Evolutionary conservation across 345 rosid genomes (phyloP), one percentile per base, ranked within the genome.

Genomic region (Odontarrhena argentea): DNA sequence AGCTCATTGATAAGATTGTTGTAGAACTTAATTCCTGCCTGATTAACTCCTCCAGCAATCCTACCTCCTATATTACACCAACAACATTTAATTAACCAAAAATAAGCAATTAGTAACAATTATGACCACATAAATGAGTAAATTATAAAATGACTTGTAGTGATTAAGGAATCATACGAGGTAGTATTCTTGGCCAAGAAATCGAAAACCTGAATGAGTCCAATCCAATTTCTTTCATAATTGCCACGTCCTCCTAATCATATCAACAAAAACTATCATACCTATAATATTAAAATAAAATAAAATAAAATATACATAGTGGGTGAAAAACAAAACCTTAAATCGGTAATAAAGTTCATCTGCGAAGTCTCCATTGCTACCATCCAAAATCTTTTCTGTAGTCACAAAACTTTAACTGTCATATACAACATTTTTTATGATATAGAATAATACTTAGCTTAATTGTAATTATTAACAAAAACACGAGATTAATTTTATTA

Each of bases 111-210:
- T 9, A 4, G 1, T 18, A 2, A 3, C 2, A 22, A 9, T 32
- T 6, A 14, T 62, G 28, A 25, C 9, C 41, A 38, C 34, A 0
- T 8, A 52, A 52, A 52, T 22, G 37, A 52, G 37, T 52, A 30
- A 30, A 30, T 18, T 32, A 30, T 13, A 12, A 38, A 52, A 28
- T 0, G 14, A 18, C 14, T 9, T 18, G 37, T 44, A 55, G 14
- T 45, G 46, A 8, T n/a, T 43, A 40, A 9, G 12, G 7, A 48
- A 45, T 18, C 76, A 73, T 78, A 83, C 87, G 28, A 14, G 87
- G 85, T 25, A 83, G 25, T 60, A 83, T 59, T 71, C 87, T 69
- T 9, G 85, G 12, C 87, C 87, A 83, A 13, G 87, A 79, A 18
- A 83, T 77, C 1, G 87, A 83, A 57, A 83, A 75, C 38, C 85